These are phyloP conservation scores for Hanseniaspora jakobsenii DNA, from an alignment of 805 yeast species.

Conservation along the genomic window DNA sequence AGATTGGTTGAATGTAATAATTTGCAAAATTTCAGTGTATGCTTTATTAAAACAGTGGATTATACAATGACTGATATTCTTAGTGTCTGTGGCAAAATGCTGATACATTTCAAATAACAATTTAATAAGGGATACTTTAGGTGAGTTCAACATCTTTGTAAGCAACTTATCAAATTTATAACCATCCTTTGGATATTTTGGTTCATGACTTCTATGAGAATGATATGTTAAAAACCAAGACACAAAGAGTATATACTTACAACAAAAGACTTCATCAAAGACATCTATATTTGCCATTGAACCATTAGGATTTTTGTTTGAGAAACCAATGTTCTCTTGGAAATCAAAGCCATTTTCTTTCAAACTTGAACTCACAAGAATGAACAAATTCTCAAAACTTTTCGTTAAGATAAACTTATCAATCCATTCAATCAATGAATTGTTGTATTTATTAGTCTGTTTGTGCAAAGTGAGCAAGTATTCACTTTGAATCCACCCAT, in stretches of 20 bases:
- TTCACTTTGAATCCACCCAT: conserved; percentile 6
- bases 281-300: neutral
- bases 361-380: neutral
- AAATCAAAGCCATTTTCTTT: conserved; percentile 2
- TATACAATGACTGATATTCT: conserved; percentile 1
- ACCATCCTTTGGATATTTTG: too few relatives aligned
- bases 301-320: too few relatives aligned
- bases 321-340: too few relatives aligned
- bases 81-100: neutral
- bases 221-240: conserved; percentile 73
- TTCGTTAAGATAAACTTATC: conserved; percentile 12
- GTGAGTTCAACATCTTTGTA: neutral
- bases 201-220: conserved; percentile 31
- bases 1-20: neutral
- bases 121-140: neutral
- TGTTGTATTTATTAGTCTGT: conserved; percentile 16
- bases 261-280: neutral
- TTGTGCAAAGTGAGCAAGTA: conserved; percentile 23
- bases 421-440: conserved; percentile 22
- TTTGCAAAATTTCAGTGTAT: neutral
- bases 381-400: neutral
- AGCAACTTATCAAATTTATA: conserved; percentile 1
- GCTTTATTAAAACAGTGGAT: conserved; percentile 10
- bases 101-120: neutral
- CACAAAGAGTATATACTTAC: conserved; percentile 44